Conservation (phyloP, 139 green algal species). For the Microglena sp. region DNA sequence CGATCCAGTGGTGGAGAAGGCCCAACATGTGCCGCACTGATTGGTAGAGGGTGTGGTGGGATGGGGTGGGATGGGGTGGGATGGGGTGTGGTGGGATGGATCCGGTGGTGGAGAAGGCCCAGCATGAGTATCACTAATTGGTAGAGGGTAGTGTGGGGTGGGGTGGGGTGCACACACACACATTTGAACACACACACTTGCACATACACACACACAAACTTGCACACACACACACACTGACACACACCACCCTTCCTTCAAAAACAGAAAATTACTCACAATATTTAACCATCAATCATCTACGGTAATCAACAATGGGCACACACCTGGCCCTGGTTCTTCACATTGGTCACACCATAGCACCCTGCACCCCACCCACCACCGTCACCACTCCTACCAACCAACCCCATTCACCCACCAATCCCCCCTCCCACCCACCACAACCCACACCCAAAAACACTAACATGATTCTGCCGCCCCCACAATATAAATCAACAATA, state of each 20-base stretch:
- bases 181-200: neutral
- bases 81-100: neutral
- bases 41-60: neutral
- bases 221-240: no score
- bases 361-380: no score
- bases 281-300: neutral
- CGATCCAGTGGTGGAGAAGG: neutral
- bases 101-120: neutral
- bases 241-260: neutral
- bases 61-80: neutral
- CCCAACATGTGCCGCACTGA: neutral
- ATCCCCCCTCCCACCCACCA: no score
- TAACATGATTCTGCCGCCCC: no score
- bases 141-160: no score
- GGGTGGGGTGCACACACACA: no score
- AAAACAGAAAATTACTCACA: neutral
- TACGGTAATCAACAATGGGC: neutral
- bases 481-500: no score
- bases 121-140: neutral
- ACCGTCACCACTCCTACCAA: no score
- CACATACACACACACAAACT: neutral
- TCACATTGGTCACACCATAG: constrained; percentile 80
- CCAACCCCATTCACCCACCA: no score
- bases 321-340: constrained; percentile 95
- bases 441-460: no score